Base-by-base conservation (phyloP, 2,329 filamentous ascomycete species). In the Colletotrichum eremochloae region DNA sequence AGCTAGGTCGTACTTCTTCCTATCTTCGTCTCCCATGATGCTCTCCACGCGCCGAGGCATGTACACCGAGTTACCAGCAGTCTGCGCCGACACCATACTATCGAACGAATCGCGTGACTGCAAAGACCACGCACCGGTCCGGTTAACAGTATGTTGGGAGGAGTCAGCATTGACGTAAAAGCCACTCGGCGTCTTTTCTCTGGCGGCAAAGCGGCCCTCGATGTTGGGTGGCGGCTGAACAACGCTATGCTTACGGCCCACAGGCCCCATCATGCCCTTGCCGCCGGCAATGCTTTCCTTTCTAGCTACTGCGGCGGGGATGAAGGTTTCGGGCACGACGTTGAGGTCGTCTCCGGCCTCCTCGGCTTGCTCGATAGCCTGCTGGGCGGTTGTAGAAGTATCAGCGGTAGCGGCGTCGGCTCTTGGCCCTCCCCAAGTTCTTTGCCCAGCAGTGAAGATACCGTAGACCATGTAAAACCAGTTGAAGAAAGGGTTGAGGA, bases 381-480 rank as follows among this genome's bases (percentile, higher is more conserved):
- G 89, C 76, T 93, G 92, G 1, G 94, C 91, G 0, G 93, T 95
- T 0, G 91, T 96, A 71, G 90, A 85, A 15, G 87, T 85, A 79
- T 97, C 93, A 3, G 95, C 95, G 52, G 91, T 87, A 40, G 93
- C 94, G 0, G 95, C 95, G 81, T 98, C 96, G 1, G 94, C 95
- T 77, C 96, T 90, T 14, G 96, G 96, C 0, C 96, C 96, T 75
- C 96, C 96, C 96, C 96, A 99, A 1, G 96, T 98, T 75, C 96
- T 89, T 80, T 97, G 94, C 29, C 95, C 95, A 40, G 95, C 95
- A 0, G 96, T 98, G 82, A 97, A 96, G 76, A 97, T 97, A 56
- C 95, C 95, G 81, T 98, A 97, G 2, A 97, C 93, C 93, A 98
- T 97, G 84, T 98, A 98, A 71, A 94, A 89, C 96, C 96, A 98